A percentile compares a stretch with the other conserved stretches of the same genome.
These are phyloP conservation scores for Candida parachauliodes DNA, from an alignment of 805 yeast species.

Conservation along the genomic window DNA sequence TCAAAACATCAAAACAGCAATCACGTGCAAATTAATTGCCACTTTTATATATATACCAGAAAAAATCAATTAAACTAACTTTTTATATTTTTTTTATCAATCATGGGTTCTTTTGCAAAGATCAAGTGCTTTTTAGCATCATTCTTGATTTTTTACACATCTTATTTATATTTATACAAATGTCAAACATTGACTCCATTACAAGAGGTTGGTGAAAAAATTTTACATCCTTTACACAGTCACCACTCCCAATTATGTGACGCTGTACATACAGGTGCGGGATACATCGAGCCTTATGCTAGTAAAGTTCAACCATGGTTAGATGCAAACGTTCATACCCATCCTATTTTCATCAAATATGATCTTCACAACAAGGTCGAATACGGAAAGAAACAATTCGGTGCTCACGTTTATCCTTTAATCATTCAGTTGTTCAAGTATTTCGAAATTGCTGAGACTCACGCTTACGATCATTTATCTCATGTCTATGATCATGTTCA, in stretches of 20 bases:
- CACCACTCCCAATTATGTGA: slow-evolving; percentile 35
- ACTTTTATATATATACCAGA: too few species aligned
- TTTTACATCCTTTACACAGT: slow-evolving; percentile 37
- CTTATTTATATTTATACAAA: slow-evolving; percentile 39
- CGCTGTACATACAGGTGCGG: slow-evolving; percentile 25
- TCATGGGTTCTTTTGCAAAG: slow-evolving; percentile 10
- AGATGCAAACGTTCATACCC: slow-evolving; percentile 36
- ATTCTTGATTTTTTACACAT: slow-evolving; percentile 23
- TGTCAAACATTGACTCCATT: slow-evolving; percentile 23
- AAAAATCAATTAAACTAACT: too few species aligned
- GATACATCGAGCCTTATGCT: slow-evolving; percentile 28
- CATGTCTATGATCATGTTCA: slow-evolving; percentile 16
- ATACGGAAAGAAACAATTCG: slow-evolving; percentile 19
- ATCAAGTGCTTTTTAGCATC: slow-evolving; percentile 10
- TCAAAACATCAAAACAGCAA: not conserved
- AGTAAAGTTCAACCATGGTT: slow-evolving; percentile 23
- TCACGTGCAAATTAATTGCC: slow-evolving; percentile 1
- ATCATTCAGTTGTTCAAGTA: slow-evolving; percentile 29
- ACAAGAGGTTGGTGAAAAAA: slow-evolving; percentile 24
- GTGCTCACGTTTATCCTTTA: slow-evolving; percentile 25
- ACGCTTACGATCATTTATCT: slow-evolving; percentile 23
- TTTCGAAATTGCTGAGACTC: slow-evolving; percentile 32
- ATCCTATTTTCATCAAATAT: slow-evolving; percentile 30
- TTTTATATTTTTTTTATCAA: not conserved
- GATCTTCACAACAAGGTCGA: slow-evolving; percentile 26